phyloP scores from a whole-genome alignment of 2,329 filamentous ascomycete species.

The Alternaria ventricosa region DNA sequence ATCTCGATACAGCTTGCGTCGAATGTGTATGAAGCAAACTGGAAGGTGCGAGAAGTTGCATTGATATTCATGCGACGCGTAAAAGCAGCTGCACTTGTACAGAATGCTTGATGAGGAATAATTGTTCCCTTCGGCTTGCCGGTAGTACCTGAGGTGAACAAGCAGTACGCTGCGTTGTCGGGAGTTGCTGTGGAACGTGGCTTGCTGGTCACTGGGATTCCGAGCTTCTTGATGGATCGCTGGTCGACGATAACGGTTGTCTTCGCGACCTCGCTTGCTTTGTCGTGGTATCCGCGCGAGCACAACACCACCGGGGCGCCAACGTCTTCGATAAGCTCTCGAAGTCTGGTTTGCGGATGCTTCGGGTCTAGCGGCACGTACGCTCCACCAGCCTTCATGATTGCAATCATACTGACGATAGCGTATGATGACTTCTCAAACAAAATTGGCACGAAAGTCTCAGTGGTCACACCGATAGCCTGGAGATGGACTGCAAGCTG shows the following conservation, averaged over 20 bases:
- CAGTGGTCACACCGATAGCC: conserved; percentile 31
- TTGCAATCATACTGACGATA: conserved; percentile 44
- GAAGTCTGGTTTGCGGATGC: conserved; percentile 45
- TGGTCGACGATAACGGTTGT: conserved; percentile 43
- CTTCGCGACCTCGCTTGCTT: conserved; percentile 31
- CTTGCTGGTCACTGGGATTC: conserved; percentile 44
- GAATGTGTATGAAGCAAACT: conserved; percentile 60
- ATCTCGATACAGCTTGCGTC: conserved; percentile 64
- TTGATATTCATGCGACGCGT: conserved; percentile 52
- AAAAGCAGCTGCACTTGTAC: conserved; percentile 51
- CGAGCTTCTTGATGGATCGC: conserved; percentile 50
- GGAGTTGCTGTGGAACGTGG: conserved; percentile 46
- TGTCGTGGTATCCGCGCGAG: conserved; percentile 27
- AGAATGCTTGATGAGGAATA: conserved; percentile 67
- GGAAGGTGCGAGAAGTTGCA: conserved; percentile 63
- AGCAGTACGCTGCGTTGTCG: conserved; percentile 63
- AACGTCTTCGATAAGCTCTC: conserved; percentile 43
- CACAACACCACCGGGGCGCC: conserved; percentile 38
- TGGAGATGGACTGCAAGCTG: conserved; percentile 36
- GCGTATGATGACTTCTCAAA: conserved; percentile 46
- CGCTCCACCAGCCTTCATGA: conserved; percentile 49
- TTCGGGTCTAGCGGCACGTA: conserved; percentile 49
- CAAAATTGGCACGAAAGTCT: conserved; percentile 45
- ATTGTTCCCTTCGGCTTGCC: conserved; percentile 65
- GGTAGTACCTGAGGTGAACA: conserved; percentile 59